These are phyloP conservation scores for Candida qinlingensis DNA, from an alignment of 805 yeast species.

Conservation along the genomic window DNA sequence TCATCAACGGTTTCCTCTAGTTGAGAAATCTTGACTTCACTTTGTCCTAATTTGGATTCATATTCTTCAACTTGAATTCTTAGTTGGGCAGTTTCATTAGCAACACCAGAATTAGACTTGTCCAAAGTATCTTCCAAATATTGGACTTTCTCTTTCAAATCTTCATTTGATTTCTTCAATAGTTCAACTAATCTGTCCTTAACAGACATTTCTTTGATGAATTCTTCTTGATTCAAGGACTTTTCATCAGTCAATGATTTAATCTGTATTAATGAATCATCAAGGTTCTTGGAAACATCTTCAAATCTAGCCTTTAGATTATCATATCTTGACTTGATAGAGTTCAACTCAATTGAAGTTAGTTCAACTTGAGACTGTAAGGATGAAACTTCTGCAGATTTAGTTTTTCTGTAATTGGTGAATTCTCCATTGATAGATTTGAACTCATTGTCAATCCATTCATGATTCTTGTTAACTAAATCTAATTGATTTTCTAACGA, in stretches of 20 bases:
- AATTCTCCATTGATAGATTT: slow-evolving; percentile 29
- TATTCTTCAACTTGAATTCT: slow-evolving; percentile 55
- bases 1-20: slow-evolving; percentile 42
- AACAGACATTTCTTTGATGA: slow-evolving; percentile 49
- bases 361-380: slow-evolving; percentile 27
- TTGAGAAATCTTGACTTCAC: slow-evolving; percentile 38
- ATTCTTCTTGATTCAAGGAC: slow-evolving; percentile 41
- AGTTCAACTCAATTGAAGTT: slow-evolving; percentile 26
- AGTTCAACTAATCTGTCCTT: slow-evolving; percentile 59
- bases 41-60: slow-evolving; percentile 37
- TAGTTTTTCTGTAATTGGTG: slow-evolving; percentile 22
- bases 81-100: slow-evolving; percentile 56
- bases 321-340: slow-evolving; percentile 25
- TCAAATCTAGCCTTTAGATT: slow-evolving; percentile 31
- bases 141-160: slow-evolving; percentile 44
- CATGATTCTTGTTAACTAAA: slow-evolving; percentile 34
- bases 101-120: slow-evolving; percentile 16
- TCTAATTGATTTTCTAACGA: slow-evolving; percentile 37
- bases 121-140: slow-evolving; percentile 43
- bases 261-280: slow-evolving; percentile 39
- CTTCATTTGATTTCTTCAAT: slow-evolving; percentile 47
- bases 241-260: slow-evolving; percentile 42
- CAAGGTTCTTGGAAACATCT: slow-evolving; percentile 33
- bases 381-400: slow-evolving; percentile 22
- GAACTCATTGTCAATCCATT: slow-evolving; percentile 37